Percentiles rank a stretch among this genome's conserved stretches.
Conservation (phyloP, 805 yeast species). For the Clavispora carvajalis region DNA sequence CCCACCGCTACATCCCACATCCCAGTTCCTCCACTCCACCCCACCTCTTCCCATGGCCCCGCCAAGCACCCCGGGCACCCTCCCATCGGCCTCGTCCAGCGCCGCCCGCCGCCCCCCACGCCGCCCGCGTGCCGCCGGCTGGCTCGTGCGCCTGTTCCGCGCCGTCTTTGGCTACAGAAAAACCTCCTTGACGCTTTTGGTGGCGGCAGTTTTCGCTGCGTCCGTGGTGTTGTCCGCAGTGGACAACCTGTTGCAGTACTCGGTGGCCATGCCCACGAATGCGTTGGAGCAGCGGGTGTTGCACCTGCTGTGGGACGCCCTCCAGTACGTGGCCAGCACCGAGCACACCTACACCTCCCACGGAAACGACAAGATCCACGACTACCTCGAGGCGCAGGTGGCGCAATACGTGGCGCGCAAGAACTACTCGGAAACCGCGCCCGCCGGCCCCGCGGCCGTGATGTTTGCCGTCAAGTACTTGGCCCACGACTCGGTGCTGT, state of each 20-base stretch:
- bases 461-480: slow-evolving; percentile 48
- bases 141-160: slow-evolving; percentile 29
- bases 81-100: slow-evolving; percentile 8
- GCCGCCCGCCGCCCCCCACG: too few species aligned
- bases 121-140: too few species aligned
- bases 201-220: slow-evolving; percentile 41
- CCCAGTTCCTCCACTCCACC: neutral
- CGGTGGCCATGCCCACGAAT: slow-evolving; percentile 40
- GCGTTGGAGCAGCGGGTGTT: slow-evolving; percentile 33
- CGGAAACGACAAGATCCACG: slow-evolving; percentile 73
- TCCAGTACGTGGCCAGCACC: slow-evolving; percentile 59
- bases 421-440: slow-evolving; percentile 36
- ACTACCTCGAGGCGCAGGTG: slow-evolving; percentile 47
- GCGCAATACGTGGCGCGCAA: slow-evolving; percentile 24
- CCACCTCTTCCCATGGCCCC: slow-evolving; percentile 3
- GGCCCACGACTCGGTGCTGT: slow-evolving; percentile 49
- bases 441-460: slow-evolving; percentile 40
- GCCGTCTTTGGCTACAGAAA: slow-evolving; percentile 66
- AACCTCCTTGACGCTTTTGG: slow-evolving; percentile 58
- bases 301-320: slow-evolving; percentile 58
- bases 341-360: slow-evolving; percentile 79
- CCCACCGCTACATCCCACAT: too few species aligned
- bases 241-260: slow-evolving; percentile 33
- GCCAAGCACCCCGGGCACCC: slow-evolving; percentile 6
- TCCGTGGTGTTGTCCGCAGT: slow-evolving; percentile 34